Base-by-base conservation (phyloP, 768 basidiomycete genomes). In the Lactarius deliciosus region DNA sequence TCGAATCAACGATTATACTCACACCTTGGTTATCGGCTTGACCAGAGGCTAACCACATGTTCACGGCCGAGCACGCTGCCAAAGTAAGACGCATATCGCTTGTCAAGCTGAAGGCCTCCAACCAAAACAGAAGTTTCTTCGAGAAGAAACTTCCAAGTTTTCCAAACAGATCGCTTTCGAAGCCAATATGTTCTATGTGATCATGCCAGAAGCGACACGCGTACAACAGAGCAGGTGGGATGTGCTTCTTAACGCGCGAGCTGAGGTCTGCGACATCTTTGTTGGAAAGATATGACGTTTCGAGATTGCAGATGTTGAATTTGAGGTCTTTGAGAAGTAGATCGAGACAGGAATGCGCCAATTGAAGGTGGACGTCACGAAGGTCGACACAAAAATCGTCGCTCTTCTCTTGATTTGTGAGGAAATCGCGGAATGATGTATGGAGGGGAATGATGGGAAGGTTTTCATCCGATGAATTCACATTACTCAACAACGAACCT, bases 231-330 rank as follows among this genome's bases (percentile, higher is more conserved):
- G 45, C 40, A 25, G 43, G 25, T 20, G 41, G 45, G 10, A 61
- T 36, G 43, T 53, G 34, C 53, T 47, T 34, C 8, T 15, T 3
- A 4, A 61, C 6, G 3, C 30, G 45, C 0, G 30, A 47, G 1
- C 25, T 15, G n/a, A 61, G 45, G 28, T 61, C 60, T 6, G 5
- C 0, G 8, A 61, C 5, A 34, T 61, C 60, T 15, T 50, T 18
- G 45, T 61, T 61, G 3, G 45, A 16, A 7, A 28, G 43, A 36
- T 47, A 47, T 32, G 60, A 61, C 1, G 38, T 30, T 28, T 61
- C 60, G 18, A 61, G 60, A 25, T 47, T 18, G 13, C 60, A 61
- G 41, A 61, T 61, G 11, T 61, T 61, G 45, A 61, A 61, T 3
- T 45, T 40, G 43, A 61, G 45, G n/a, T 16, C 11, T 9, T 32